Conservation (phyloP, 2,329 filamentous ascomycete genomes). For the Hansfordia pulvinata region DNA sequence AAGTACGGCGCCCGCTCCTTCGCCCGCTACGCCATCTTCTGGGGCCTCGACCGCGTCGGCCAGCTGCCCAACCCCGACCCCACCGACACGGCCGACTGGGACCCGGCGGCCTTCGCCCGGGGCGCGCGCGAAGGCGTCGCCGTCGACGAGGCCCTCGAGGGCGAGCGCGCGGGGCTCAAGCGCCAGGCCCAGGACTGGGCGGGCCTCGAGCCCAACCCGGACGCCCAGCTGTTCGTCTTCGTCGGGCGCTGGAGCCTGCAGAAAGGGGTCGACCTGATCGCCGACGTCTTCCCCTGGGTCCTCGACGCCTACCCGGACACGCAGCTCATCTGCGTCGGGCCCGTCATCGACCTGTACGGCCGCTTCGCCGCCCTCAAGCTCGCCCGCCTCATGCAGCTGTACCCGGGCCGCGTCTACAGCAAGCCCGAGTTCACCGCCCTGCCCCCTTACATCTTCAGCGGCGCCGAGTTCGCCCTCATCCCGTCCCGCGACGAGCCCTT, state of each 20-base stretch:
- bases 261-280: conserved; percentile 55
- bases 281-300: conserved; percentile 50
- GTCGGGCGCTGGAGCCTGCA: conserved; percentile 58
- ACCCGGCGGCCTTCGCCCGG: conserved; percentile 25
- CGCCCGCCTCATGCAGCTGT: conserved; percentile 48
- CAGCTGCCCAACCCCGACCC: conserved; percentile 53
- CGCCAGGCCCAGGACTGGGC: conserved; percentile 56
- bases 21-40: conserved; percentile 56
- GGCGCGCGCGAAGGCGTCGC: conserved; percentile 31
- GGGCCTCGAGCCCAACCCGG: conserved; percentile 43
- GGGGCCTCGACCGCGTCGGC: conserved; percentile 49
- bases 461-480: conserved; percentile 55
- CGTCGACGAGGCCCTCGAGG: conserved; percentile 41
- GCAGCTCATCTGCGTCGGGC: conserved; percentile 50
- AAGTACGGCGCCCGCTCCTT: conserved; percentile 56
- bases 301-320: conserved; percentile 44
- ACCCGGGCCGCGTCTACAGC: conserved; percentile 52
- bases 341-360: conserved; percentile 54
- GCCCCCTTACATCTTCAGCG: conserved; percentile 53
- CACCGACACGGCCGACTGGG: conserved; percentile 48
- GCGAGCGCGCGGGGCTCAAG: conserved; percentile 35
- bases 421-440: conserved; percentile 55
- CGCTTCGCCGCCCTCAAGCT: conserved; percentile 55
- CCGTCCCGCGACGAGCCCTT: conserved; percentile 58
- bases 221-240: conserved; percentile 54